phyloP scores from a whole-genome alignment of 495 filamentous ascomycete genomes.

The Entonaema liquescens region DNA sequence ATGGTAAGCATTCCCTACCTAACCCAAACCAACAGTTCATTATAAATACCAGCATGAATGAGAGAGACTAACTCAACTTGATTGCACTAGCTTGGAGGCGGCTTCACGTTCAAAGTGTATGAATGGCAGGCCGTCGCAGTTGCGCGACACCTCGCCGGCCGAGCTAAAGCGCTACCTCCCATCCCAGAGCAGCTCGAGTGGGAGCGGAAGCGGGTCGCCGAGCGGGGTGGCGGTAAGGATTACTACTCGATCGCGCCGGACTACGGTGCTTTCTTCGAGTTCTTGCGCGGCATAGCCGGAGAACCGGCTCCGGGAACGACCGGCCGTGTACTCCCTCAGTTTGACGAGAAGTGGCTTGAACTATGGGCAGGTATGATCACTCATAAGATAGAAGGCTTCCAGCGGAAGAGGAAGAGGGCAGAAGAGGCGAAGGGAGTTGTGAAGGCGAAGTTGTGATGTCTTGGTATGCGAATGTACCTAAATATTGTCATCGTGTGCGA shows the following conservation, averaged over 20 bases:
- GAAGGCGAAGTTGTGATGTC: constrained; percentile 42
- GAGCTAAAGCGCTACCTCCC: constrained; percentile 42
- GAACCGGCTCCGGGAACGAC: constrained; percentile 48
- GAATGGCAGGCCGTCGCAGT: constrained; percentile 69
- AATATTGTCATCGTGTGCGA: background rate
- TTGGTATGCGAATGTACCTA: too few relatives aligned
- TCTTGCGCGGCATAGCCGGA: constrained; percentile 44
- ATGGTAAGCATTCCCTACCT: constrained; percentile 41
- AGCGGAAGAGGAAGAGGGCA: constrained; percentile 42
- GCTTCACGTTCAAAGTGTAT: constrained; percentile 66
- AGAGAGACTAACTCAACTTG: background rate
- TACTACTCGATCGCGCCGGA: constrained; percentile 51
- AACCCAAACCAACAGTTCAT: background rate
- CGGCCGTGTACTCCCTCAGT: constrained; percentile 49
- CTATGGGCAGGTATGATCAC: constrained; percentile 48
- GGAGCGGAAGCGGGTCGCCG: constrained; percentile 48
- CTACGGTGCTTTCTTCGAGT: constrained; percentile 47
- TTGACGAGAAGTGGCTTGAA: constrained; percentile 52
- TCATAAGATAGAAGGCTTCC: constrained; percentile 44
- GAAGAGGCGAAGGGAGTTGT: constrained; percentile 35
- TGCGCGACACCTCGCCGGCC: constrained; percentile 64
- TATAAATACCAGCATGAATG: background rate
- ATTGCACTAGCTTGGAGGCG: constrained; percentile 55
- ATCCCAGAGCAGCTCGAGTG: constrained; percentile 52
- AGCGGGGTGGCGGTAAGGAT: constrained; percentile 45